Base-by-base conservation (phyloP, 306 rosid species). In the Castanea mollissima region DNA sequence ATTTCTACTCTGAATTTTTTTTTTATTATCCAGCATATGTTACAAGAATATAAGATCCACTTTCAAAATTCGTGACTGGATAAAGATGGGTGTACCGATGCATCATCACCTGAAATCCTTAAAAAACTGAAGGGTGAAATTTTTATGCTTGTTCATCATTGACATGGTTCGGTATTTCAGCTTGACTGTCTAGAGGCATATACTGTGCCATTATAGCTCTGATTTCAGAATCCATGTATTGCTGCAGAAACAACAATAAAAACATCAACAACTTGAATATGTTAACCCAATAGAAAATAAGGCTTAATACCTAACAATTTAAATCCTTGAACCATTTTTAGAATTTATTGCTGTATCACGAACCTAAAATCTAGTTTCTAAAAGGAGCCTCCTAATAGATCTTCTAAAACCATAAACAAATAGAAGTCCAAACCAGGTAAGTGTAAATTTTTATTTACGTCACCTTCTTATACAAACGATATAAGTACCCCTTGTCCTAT, bases 171-270 rank as follows among this genome's bases (percentile, higher is more conserved):
- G 92, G 91, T 74, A 90, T 88, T 82, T 86, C 99, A 18, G 73
- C 88, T 85, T 95, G 99, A 89, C 98, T 92, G 90, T 95, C 99
- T 79, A 95, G 87, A 57, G 99, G 99, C 98, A 95, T 95, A 78
- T 95, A 95, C 82, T 95, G 99, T 79, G 99, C 98, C 99, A 95
- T 95, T 80, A 94, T 94, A 51, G 99, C 99, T 81, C 99, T 89
- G 84, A 95, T 92, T 84, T 95, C 99, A 41, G 98, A 95, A 83
- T 95, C 99, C 99, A 95, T 95, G 81, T 95, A 95, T 62, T 91
- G 88, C 99, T 95, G 96, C 91, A 92, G 64, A 76, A 80, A 67
- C 73, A 78, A 75, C 75, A 80, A 38, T 12, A 35, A 27, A 78
- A 78, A 46, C 29, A 60, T 81, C 86, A 81, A 21, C 34, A 62